Evolutionary conservation across 768 basidiomycete genomes (phyloP), one percentile per base, ranked within the genome.

Genomic region (Termitomyces sp.): DNA sequence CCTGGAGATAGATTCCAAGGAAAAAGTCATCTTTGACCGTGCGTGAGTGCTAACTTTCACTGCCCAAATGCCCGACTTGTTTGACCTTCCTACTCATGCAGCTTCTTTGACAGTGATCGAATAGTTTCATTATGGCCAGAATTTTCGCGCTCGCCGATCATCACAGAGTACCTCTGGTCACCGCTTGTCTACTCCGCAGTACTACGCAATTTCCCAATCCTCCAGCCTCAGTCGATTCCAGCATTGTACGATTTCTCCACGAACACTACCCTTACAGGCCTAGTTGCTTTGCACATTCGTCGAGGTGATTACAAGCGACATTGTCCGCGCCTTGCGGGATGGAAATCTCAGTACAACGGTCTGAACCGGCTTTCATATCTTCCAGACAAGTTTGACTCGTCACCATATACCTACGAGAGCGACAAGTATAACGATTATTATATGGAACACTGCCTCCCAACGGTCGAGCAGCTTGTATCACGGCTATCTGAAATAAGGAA

Each of bases 91-190:
- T 84, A 27, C 70, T 52, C 41, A 65, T 69, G 28, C 46, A 88
- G 87, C 73, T 58, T 84, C 28, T 81, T 86, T 43, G 79, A 78
- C 25, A 68, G 72, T 0, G 54, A 68, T 6, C 70, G 75, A 11
- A 65, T 82, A 5, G 73, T 82, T 19, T 72, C 73, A 28, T 59
- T 81, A 21, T 76, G 76, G 75, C 70, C 70, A 4, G 65, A 75
- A 5, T 66, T 84, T 3, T 74, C 76, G 9, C 56, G 64, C 1
- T 82, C 82, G 32, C 78, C 83, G 0, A 73, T 79, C 5, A 64
- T 88, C 8, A 76, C 72, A 5, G 60, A 78, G 34, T 85, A 83
- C 65, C 71, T 74, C 17, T 88, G 85, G 85, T 88, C 88, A 0
- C 74, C 83, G 0, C 76, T 88, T 3, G 71, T 88, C 55, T 69